These are phyloP conservation scores for Chrysanthemum seticuspe DNA, from an alignment of 129 eudicot genomes.

Conservation along the genomic window DNA sequence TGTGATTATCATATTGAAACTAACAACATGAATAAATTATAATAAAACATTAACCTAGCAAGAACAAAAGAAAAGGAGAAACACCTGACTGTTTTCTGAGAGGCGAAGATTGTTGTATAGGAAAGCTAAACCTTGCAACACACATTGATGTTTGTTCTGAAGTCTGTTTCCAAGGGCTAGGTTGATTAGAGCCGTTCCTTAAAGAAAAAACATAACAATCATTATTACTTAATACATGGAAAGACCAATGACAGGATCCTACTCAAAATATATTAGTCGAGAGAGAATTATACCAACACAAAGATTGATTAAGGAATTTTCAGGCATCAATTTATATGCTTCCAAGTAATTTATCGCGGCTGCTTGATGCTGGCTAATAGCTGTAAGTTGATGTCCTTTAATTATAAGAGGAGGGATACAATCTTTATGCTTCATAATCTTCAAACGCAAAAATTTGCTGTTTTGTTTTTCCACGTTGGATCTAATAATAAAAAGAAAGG, in stretches of 20 bases:
- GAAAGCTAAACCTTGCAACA: slow-evolving; percentile 81
- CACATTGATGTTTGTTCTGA: slow-evolving; percentile 72
- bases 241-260: background rate
- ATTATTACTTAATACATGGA: background rate
- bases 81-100: slow-evolving; percentile 69
- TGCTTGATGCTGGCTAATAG: slow-evolving; percentile 77
- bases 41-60: background rate
- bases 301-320: slow-evolving; percentile 76
- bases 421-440: slow-evolving; percentile 59
- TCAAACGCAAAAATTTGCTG: slow-evolving; percentile 60
- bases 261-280: background rate
- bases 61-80: slow-evolving; percentile 17
- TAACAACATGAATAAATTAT: background rate
- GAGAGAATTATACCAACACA: slow-evolving; percentile 57
- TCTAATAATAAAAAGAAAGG: slow-evolving; percentile 10
- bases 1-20: background rate
- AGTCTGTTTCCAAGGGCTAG: slow-evolving; percentile 71
- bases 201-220: background rate
- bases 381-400: slow-evolving; percentile 68
- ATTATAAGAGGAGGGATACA: slow-evolving; percentile 68
- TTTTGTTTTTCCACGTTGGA: slow-evolving; percentile 56
- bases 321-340: slow-evolving; percentile 90
- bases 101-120: slow-evolving; percentile 64
- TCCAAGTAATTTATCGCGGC: slow-evolving; percentile 85
- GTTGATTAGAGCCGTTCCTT: slow-evolving; percentile 76